Percentiles rank a stretch among this genome's conserved stretches.
Evolutionary conservation across 1,284 basidiomycete species (phyloP).

Genomic region (Agroathelia rolfsii): DNA sequence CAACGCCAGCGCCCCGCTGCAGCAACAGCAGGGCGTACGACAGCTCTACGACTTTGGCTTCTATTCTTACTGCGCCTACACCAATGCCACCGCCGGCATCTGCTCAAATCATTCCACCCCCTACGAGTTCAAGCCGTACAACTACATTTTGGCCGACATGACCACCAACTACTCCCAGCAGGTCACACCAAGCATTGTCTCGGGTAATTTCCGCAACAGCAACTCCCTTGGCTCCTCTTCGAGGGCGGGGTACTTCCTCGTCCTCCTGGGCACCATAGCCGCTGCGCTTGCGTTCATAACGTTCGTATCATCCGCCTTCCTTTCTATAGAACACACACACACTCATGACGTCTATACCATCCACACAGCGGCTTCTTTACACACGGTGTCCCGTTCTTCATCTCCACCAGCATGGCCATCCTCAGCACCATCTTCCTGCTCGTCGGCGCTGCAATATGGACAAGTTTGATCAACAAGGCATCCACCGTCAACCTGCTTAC

Average conservation of each 20-base stretch:
- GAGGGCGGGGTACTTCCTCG: conserved; percentile 62
- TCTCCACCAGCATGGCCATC: conserved; percentile 36
- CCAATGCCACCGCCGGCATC: conserved; percentile 45
- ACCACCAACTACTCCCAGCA: conserved; percentile 44
- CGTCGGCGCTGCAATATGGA: conserved; percentile 68
- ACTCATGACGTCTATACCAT: conserved; percentile 8
- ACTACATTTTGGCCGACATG: conserved; percentile 57
- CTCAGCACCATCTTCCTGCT: conserved; percentile 50
- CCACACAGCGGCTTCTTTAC: conserved; percentile 52
- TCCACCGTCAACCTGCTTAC: conserved; percentile 46
- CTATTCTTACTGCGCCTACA: conserved; percentile 67
- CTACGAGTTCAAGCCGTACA: conserved; percentile 50
- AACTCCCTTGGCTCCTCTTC: conserved; percentile 52
- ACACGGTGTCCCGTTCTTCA: conserved; percentile 28
- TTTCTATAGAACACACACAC: conserved; percentile 5
- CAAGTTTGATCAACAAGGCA: conserved; percentile 57
- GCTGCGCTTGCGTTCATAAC: conserved; percentile 52
- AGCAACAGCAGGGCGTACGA: conserved; percentile 47
- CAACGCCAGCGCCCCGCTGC: conserved; percentile 56
- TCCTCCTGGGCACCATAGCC: conserved; percentile 63
- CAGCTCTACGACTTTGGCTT: conserved; percentile 67
- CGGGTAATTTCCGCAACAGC: conserved; percentile 50
- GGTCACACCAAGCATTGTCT: conserved; percentile 43
- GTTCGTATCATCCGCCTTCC: conserved; percentile 25
- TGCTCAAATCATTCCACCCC: conserved; percentile 57